These are phyloP conservation scores for Kodamaea suecica DNA, from an alignment of 1,139 yeast species.

Conservation along the genomic window DNA sequence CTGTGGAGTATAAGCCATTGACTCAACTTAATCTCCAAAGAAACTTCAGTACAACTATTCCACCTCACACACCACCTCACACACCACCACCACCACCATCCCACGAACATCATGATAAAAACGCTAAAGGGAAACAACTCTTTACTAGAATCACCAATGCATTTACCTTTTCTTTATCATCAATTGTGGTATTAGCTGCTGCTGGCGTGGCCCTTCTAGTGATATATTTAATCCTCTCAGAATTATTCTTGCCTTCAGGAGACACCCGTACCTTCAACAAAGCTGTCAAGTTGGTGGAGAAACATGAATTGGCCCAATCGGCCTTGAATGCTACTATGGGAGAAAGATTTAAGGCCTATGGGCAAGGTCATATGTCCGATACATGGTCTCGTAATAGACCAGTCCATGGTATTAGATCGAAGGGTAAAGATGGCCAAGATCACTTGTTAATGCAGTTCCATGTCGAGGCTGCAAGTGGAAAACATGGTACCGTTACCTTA, in stretches of 20 bases:
- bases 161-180: constrained; percentile 59
- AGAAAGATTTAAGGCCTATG: constrained; percentile 75
- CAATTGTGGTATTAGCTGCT: constrained; percentile 64
- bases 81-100: constrained; percentile 42
- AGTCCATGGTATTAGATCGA: constrained; percentile 51
- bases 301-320: constrained; percentile 58
- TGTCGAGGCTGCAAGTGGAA: constrained; percentile 60
- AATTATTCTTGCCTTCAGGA: constrained; percentile 82
- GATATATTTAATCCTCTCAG: constrained; percentile 71
- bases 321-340: constrained; percentile 53
- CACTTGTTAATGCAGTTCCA: constrained; percentile 83
- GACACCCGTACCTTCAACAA: constrained; percentile 88
- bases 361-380: constrained; percentile 58
- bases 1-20: constrained; percentile 4
- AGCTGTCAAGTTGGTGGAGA: constrained; percentile 73
- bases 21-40: constrained; percentile 3
- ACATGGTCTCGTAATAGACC: constrained; percentile 91
- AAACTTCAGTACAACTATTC: constrained; percentile 21
- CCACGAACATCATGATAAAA: constrained; percentile 35
- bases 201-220: constrained; percentile 67
- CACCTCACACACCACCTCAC: too few relatives aligned
- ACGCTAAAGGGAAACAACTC: constrained; percentile 37
- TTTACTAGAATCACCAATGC: constrained; percentile 49
- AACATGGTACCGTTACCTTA: constrained; percentile 65
- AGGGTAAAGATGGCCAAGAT: constrained; percentile 72